Base-by-base conservation (phyloP, 1,139 yeast genomes). In the Hyphopichia wangnamkhiaoensis region DNA sequence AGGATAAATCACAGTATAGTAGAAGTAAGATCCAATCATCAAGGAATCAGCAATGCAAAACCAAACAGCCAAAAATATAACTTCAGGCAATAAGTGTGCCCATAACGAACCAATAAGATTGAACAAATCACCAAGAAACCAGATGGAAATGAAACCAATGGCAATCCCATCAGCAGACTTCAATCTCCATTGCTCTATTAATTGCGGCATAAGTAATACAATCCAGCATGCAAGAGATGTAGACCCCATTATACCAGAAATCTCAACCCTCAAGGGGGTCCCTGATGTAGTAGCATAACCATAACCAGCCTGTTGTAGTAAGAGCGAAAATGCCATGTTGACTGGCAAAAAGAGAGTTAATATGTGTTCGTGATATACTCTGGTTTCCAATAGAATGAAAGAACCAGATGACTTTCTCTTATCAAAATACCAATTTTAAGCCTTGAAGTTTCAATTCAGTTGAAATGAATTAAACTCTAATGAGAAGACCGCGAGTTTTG, bases 141-240 rank as follows among this genome's bases (percentile, higher is more conserved):
- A 86, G 39, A 83, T 76, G 14, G 76, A 52, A 24, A 86, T 73
- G 53, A 86, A 86, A 3, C 84, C 78, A 29, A 84, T 73, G 25
- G 94, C 82, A 17, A 86, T 80, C 4, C 95, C 95, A 29, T 85
- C 93, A 4, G 90, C 88, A 18, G 88, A 78, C 55, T 84, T 82
- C 38, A 81, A 65, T 43, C 85, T 65, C 91, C 91, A 86, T 61
- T 86, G 94, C 58, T 86, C 95, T 29, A 86, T 76, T 34, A 86
- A 72, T 60, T 87, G 95, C 1, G 95, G 95, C 53, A 85, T 66
- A 44, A 85, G 71, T 35, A 86, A 65, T n/a, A 86, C 91, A 19
- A 87, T 77, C 93, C 93, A 87, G 56, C 91, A 84, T 2, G 91
- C 81, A 35, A 80, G 66, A 14, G 83, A 78, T 1, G 80, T 77